Conservation (phyloP, 2,329 filamentous ascomycete genomes). For the Kalaharituber pfeilii region DNA sequence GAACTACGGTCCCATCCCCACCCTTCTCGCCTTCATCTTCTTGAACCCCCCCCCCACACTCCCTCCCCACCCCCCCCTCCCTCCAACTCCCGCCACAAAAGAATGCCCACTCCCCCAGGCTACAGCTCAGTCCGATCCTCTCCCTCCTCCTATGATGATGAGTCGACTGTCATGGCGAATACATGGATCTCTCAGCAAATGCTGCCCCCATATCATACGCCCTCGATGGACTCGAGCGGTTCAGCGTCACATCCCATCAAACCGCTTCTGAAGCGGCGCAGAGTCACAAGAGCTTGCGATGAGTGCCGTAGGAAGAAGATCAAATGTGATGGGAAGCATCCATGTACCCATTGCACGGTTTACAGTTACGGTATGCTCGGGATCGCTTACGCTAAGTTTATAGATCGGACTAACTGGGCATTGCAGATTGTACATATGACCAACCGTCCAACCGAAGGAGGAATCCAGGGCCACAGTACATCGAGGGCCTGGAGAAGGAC, state of each 20-base stretch:
- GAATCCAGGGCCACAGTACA: constrained; percentile 82
- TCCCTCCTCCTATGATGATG: constrained; percentile 18
- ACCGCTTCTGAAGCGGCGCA: constrained; percentile 56
- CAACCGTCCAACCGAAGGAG: constrained; percentile 82
- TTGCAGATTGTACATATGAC: constrained; percentile 77
- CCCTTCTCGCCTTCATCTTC: no score
- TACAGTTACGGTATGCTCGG: constrained; percentile 75
- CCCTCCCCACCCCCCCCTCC: no score
- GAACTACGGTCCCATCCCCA: no score
- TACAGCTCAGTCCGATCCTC: constrained; percentile 18
- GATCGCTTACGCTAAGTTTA: background rate
- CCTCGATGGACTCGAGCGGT: constrained; percentile 4
- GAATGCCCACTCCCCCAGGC: background rate
- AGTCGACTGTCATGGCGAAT: constrained; percentile 16
- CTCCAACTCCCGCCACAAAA: background rate
- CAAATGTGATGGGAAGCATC: constrained; percentile 72
- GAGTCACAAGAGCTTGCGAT: constrained; percentile 66
- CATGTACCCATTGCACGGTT: constrained; percentile 88
- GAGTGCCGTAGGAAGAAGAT: constrained; percentile 75
- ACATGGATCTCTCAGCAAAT: background rate
- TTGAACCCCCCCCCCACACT: no score
- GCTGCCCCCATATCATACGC: background rate
- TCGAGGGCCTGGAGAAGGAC: constrained; percentile 70
- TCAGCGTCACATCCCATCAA: constrained; percentile 15
- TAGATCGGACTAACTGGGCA: background rate